These are phyloP conservation scores for Lophiotrema nucula DNA, from an alignment of 495 filamentous ascomycete genomes.

Conservation along the genomic window DNA sequence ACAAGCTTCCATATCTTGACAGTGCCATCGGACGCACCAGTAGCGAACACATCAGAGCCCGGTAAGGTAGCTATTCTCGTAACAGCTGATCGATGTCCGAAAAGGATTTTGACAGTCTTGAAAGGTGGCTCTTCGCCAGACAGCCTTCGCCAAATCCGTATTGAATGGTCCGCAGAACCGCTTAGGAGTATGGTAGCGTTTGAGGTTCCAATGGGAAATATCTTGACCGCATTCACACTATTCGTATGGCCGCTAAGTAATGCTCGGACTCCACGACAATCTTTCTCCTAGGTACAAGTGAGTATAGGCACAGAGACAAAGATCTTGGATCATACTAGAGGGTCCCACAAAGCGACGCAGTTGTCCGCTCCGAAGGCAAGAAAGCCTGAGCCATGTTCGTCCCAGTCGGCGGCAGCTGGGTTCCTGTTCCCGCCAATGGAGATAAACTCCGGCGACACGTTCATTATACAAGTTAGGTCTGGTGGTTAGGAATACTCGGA, in stretches of 20 bases:
- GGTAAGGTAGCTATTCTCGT: conserved; percentile 69
- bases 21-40: conserved; percentile 78
- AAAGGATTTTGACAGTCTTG: conserved; percentile 48
- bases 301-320: neutral
- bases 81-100: conserved; percentile 70
- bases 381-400: conserved; percentile 58
- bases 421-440: conserved; percentile 88
- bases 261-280: conserved; percentile 57
- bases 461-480: too few species aligned
- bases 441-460: conserved; percentile 55
- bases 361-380: conserved; percentile 87
- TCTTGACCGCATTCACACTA: conserved; percentile 79
- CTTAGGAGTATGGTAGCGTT: conserved; percentile 62
- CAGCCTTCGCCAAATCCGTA: conserved; percentile 65
- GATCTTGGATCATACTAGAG: conserved; percentile 57
- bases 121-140: conserved; percentile 39
- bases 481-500: too few species aligned
- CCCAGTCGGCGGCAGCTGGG: conserved; percentile 88
- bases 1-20: conserved; percentile 72
- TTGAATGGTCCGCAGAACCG: conserved; percentile 76
- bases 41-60: conserved; percentile 58
- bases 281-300: conserved; percentile 44
- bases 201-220: conserved; percentile 57
- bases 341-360: conserved; percentile 87
- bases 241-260: conserved; percentile 81